Evolutionary conservation across 164 flowering plant genomes (phyloP), one percentile per base, ranked within the genome.

Genomic region (Liriodendron chinense): DNA sequence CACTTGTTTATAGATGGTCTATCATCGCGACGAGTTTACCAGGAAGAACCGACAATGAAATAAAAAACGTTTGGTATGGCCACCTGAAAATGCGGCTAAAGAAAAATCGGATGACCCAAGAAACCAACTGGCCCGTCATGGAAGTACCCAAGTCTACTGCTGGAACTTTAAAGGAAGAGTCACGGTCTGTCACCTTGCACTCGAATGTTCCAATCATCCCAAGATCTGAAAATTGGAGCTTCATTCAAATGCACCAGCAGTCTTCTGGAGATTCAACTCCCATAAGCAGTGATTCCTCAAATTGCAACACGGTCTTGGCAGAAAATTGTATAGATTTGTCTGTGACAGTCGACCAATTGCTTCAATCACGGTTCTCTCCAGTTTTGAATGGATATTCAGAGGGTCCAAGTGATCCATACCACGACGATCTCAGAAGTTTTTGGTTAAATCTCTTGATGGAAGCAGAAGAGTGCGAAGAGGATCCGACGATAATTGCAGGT

Each of bases 11-110:
- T 74, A 80, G 79, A 65, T 88, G 91, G 91, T 88, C 91, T 0
- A 83, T 83, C 0, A 88, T 88, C 16, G 91, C 91, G 66, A 81
- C 89, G 1, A 84, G 78, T 72, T 74, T 88, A 65, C 89, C 91
- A 0, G 91, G 91, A 43, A 64, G 91, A 69, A 88, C 91, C 8
- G 91, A 88, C 70, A 88, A 88, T 53, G 91, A 88, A 65, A 86
- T 88, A 3, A 88, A 88, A 72, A 88, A 88, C 80, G 86, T 86
- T 9, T 86, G 91, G 91, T 86, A 88, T 73, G 86, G 88, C 34
- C 82, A 85, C 70, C 62, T 88, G 72, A 86, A 88, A 80, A 88
- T 84, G 76, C 82, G 77, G 69, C 73, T 82, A 9, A 77, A 65
- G 22, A 74, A 68, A 48, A 73, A 68, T 24, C n/a, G 63, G 12